Percentiles rank a stretch among this genome's conserved stretches.
These are phyloP conservation scores for Adansonia gregorii DNA, from an alignment of 441 rosid genomes.

Conservation along the genomic window DNA sequence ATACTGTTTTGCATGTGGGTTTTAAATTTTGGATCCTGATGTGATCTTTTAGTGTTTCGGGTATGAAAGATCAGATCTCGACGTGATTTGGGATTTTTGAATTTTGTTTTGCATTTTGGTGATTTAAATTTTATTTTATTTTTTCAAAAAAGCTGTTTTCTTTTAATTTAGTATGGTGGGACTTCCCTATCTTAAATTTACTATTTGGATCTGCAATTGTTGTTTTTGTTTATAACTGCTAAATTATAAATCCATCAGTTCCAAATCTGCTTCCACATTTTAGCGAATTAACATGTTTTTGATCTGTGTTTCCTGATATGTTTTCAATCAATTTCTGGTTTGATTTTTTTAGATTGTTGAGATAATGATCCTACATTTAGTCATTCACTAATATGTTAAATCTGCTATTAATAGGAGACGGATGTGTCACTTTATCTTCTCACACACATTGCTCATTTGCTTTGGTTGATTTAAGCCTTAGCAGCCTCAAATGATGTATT, in stretches of 20 bases:
- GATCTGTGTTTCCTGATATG: constrained; percentile 11
- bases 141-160: not conserved
- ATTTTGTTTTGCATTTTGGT: not conserved
- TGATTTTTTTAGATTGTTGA: not conserved
- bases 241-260: not conserved
- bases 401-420: not conserved
- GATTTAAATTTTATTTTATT: not conserved
- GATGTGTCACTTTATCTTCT: not conserved
- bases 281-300: not conserved
- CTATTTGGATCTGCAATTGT: constrained; percentile 17
- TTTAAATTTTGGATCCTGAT: constrained; percentile 10
- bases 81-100: not conserved
- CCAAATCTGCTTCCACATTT: not conserved
- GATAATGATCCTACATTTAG: not conserved
- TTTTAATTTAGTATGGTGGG: not conserved
- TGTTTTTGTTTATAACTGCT: not conserved
- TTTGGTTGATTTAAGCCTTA: too few species aligned
- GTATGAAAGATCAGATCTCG: constrained; percentile 11
- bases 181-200: not conserved
- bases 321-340: not conserved
- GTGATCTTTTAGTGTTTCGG: not conserved
- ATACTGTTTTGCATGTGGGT: not conserved
- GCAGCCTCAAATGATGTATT: not conserved
- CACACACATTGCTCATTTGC: not conserved
- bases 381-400: not conserved